Conservation (phyloP, 345 rosid genomes). For the Murraya koenigii region DNA sequence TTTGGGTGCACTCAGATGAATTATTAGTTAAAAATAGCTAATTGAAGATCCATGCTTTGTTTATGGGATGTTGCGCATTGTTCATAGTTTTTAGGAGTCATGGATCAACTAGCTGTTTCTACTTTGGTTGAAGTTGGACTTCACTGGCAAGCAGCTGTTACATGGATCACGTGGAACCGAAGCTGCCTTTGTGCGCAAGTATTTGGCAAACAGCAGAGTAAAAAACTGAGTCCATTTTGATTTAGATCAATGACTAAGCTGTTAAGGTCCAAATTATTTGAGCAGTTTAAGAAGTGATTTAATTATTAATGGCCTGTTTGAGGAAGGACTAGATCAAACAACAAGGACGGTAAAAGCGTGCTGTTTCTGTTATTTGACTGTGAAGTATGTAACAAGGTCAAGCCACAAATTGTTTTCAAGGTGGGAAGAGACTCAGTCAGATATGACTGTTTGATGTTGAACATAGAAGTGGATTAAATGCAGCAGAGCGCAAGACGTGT, state of each 20-base stretch:
- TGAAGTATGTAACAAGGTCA: neutral
- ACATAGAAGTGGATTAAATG: too few relatives aligned
- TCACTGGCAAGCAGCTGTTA: neutral
- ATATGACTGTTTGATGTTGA: neutral
- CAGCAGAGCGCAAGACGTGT: too few relatives aligned
- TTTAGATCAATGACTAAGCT: neutral
- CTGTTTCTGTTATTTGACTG: neutral
- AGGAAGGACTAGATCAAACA: neutral
- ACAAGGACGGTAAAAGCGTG: neutral
- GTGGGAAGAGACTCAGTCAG: neutral
- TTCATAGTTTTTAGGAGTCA: neutral
- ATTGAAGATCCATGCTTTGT: neutral
- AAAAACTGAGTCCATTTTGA: neutral
- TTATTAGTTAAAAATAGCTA: constrained; percentile 31
- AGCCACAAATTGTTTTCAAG: neutral
- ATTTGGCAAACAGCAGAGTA: too few relatives aligned
- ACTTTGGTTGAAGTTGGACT: neutral
- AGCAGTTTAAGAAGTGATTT: neutral
- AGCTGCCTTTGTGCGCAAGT: neutral
- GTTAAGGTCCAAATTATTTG: neutral
- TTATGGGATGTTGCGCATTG: neutral
- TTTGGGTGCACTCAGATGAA: constrained; percentile 34
- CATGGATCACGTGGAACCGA: neutral
- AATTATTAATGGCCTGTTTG: neutral
- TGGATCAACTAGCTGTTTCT: neutral